These are phyloP conservation scores for Centella asiatica DNA, from an alignment of 129 eudicot species.

Conservation along the genomic window DNA sequence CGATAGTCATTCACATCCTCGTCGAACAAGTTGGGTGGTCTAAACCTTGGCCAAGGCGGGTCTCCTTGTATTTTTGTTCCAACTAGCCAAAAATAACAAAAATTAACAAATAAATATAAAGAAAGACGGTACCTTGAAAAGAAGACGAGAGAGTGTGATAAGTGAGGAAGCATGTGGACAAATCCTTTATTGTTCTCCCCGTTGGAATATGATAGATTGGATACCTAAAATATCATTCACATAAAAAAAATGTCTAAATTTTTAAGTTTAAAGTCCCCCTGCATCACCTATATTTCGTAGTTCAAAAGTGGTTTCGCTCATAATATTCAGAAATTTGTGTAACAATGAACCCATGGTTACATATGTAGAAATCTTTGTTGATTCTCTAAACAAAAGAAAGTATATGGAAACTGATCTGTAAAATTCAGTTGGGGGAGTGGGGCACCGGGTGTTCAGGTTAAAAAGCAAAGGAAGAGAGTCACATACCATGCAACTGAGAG, in stretches of 20 bases:
- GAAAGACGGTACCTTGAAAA: conserved; percentile 56
- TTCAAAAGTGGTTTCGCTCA: too few relatives aligned
- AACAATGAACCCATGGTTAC: not conserved
- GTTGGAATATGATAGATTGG: conserved; percentile 93
- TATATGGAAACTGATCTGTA: not conserved
- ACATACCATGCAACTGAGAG: conserved; percentile 73
- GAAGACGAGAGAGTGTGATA: conserved; percentile 92
- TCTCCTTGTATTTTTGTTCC: too few relatives aligned
- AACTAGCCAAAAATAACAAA: too few relatives aligned
- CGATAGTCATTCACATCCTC: too few relatives aligned
- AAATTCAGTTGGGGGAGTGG: too few relatives aligned
- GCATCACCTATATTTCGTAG: too few relatives aligned
- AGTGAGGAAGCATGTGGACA: conserved; percentile 82
- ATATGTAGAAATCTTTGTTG: not conserved
- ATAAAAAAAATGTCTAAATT: too few relatives aligned
- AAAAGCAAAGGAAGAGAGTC: not conserved
- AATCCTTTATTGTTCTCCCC: conserved; percentile 73
- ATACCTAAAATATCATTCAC: conserved; percentile 38
- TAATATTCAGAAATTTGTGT: not conserved
- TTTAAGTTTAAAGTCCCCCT: too few relatives aligned
- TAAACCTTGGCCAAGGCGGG: too few relatives aligned
- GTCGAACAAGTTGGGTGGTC: too few relatives aligned
- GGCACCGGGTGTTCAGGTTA: not conserved
- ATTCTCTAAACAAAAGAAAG: not conserved
- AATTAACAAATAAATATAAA: not conserved